A percentile compares a stretch with the other conserved stretches of the same genome.
Conservation (phyloP, 2,329 filamentous ascomycete genomes). For the Cercospora sesami region DNA sequence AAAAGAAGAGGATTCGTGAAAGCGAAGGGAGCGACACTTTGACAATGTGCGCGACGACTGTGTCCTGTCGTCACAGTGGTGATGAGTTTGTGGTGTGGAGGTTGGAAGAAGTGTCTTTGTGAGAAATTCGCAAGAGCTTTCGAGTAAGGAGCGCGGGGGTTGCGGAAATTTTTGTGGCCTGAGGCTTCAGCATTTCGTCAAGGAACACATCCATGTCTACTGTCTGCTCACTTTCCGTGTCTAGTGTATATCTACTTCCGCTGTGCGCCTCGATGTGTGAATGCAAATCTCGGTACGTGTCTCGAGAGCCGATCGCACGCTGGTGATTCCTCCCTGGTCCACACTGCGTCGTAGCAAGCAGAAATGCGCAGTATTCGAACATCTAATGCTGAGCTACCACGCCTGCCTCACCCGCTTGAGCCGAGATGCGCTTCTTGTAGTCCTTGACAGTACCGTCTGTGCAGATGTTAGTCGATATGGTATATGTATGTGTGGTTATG, state of each 20-base stretch:
- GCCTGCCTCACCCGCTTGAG: slow-evolving; percentile 72
- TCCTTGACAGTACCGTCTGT: slow-evolving; percentile 76
- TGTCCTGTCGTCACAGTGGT: slow-evolving; percentile 32
- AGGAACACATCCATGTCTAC: background rate
- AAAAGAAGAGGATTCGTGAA: slow-evolving; percentile 32
- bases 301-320: background rate
- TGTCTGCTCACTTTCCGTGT: background rate
- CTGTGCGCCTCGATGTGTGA: background rate
- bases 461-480: background rate
- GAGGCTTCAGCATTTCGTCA: background rate
- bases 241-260: background rate
- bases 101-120: background rate
- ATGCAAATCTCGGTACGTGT: background rate
- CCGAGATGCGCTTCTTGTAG: slow-evolving; percentile 92
- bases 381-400: slow-evolving; percentile 56
- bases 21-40: slow-evolving; percentile 34
- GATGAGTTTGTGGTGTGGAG: slow-evolving; percentile 6
- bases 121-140: slow-evolving; percentile 9
- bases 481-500: slow-evolving; percentile 35
- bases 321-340: background rate
- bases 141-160: background rate
- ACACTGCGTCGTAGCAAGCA: background rate
- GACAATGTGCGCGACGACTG: slow-evolving; percentile 32
- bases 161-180: background rate
- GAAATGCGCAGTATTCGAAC: background rate